Percentiles rank a stretch among this genome's conserved stretches.
These are phyloP conservation scores for Aspergillus cavernicola DNA, from an alignment of 495 filamentous ascomycete genomes.

Conservation along the genomic window DNA sequence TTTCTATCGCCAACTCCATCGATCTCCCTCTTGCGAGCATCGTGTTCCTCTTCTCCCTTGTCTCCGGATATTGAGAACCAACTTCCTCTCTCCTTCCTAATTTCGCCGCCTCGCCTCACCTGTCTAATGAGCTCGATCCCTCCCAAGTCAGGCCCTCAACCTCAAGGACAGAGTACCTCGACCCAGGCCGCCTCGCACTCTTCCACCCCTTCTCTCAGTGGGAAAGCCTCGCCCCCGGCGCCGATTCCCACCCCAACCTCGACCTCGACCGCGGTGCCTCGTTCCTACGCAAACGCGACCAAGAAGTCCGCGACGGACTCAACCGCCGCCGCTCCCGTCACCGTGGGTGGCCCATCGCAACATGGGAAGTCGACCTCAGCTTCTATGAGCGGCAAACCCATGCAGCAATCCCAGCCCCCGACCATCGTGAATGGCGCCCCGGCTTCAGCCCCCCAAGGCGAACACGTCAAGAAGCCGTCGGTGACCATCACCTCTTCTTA, in stretches of 20 bases:
- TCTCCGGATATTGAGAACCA: neutral
- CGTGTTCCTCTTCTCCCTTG: conserved; percentile 1
- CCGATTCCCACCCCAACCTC: conserved; percentile 51
- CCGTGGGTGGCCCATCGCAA: conserved; percentile 68
- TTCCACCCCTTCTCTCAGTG: conserved; percentile 55
- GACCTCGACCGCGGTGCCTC: conserved; percentile 47
- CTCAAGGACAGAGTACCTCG: conserved; percentile 53
- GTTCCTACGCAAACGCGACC: conserved; percentile 68
- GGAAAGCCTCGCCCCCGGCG: conserved; percentile 45
- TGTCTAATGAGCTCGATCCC: conserved; percentile 52
- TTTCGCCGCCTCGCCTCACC: conserved; percentile 20
- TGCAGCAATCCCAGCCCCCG: conserved; percentile 48
- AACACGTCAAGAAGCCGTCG: conserved; percentile 79
- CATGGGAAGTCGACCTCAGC: conserved; percentile 79
- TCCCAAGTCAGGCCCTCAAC: conserved; percentile 49
- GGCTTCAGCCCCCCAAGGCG: conserved; percentile 54
- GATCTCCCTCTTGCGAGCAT: neutral
- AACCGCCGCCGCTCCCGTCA: conserved; percentile 53
- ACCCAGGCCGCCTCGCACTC: conserved; percentile 45
- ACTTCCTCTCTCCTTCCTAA: conserved; percentile 3
- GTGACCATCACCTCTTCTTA: conserved; percentile 82
- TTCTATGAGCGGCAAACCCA: conserved; percentile 80
- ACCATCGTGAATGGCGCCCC: conserved; percentile 65
- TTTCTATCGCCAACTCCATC: neutral
- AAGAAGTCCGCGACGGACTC: conserved; percentile 81